Conservation (phyloP, 139 green algal species). For the Chlorella sp. region DNA sequence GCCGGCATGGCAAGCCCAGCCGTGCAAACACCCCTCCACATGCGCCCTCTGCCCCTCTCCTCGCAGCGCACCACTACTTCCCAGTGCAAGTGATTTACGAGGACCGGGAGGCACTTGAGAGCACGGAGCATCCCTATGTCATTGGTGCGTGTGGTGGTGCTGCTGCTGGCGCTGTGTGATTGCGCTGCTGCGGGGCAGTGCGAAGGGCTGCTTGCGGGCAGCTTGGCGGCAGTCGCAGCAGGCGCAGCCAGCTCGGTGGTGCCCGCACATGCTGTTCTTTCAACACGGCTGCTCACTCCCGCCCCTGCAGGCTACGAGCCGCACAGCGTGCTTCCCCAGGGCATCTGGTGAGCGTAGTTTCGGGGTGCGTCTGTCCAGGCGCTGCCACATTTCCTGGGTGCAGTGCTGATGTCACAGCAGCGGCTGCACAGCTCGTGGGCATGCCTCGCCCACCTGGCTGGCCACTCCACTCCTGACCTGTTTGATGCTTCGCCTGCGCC, state of each 20-base stretch:
- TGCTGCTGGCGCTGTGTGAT: neutral
- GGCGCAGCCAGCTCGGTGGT: no score
- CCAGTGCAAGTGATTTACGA: constrained; percentile 17
- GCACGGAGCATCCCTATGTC: constrained; percentile 9
- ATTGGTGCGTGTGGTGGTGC: neutral
- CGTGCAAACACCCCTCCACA: no score
- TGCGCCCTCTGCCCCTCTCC: no score
- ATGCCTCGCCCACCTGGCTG: neutral
- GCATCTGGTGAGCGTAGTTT: constrained; percentile 9
- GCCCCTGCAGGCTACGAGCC: constrained; percentile 44
- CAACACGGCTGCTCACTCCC: neutral
- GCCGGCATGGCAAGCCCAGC: no score
- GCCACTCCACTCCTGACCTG: neutral
- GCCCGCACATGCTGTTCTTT: no score
- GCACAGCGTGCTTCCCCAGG: constrained; percentile 49
- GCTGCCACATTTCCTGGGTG: no score
- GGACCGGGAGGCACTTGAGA: neutral
- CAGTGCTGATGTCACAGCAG: neutral
- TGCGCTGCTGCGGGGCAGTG: neutral
- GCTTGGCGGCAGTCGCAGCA: neutral
- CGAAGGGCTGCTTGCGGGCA: neutral
- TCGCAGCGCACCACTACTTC: constrained; percentile 21
- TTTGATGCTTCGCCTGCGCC: no score
- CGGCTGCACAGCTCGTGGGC: neutral
- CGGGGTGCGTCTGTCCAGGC: no score